Conservation (phyloP, 2,329 filamentous ascomycete species). For the Aulographum hederae region DNA sequence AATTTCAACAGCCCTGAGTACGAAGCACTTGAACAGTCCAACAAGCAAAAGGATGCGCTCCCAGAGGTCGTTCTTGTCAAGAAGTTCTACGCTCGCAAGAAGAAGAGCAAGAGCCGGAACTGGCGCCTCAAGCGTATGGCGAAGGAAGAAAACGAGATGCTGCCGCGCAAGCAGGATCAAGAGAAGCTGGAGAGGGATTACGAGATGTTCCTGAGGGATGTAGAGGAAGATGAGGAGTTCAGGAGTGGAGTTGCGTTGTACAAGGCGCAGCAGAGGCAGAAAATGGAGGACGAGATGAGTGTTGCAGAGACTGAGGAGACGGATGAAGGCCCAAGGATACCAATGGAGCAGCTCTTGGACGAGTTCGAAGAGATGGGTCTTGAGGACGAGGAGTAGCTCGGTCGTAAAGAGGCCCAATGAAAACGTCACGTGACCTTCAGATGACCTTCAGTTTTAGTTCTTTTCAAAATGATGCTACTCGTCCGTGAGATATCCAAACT, state of each 20-base stretch:
- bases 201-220: constrained; percentile 90
- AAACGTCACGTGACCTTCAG: too few species aligned
- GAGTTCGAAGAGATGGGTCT: constrained; percentile 83
- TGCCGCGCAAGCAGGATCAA: constrained; percentile 74
- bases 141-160: constrained; percentile 71
- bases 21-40: constrained; percentile 63
- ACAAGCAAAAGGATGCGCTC: constrained; percentile 57
- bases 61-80: constrained; percentile 91
- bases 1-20: constrained; percentile 86
- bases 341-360: constrained; percentile 51
- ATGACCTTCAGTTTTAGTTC: too few species aligned
- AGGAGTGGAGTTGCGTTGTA: constrained; percentile 72
- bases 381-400: constrained; percentile 27
- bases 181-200: constrained; percentile 83
- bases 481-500: too few species aligned
- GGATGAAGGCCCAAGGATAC: constrained; percentile 29
- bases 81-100: constrained; percentile 81
- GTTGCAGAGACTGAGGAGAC: constrained; percentile 29
- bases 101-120: constrained; percentile 52
- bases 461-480: too few species aligned
- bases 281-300: constrained; percentile 42
- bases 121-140: constrained; percentile 93
- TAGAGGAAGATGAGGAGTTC: constrained; percentile 87
- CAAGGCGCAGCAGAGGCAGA: constrained; percentile 40
- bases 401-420: too few species aligned